Conservation (phyloP, 139 green algal genomes). For the Chlamydomonas sp. region DNA sequence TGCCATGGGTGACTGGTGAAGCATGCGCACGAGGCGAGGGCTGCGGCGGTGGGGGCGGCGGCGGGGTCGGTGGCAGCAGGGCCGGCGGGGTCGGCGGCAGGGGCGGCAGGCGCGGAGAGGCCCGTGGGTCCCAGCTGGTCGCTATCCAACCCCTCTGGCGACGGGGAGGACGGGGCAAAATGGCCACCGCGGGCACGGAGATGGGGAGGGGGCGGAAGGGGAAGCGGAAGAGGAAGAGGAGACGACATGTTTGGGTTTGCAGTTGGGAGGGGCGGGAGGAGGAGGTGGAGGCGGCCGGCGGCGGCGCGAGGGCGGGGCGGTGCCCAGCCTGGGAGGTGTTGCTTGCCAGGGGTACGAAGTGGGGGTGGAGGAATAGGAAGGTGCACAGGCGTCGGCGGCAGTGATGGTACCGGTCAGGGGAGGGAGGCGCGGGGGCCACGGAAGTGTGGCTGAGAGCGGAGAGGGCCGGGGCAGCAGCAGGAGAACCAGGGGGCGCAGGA, state of each 20-base stretch:
- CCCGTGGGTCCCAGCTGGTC: not conserved
- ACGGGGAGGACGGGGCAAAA: not conserved
- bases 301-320: not conserved
- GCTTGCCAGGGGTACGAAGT: too few relatives aligned
- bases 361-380: too few relatives aligned
- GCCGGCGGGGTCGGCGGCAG: not conserved
- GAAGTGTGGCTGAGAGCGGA: too few relatives aligned
- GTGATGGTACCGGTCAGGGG: too few relatives aligned
- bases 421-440: too few relatives aligned
- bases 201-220: not conserved
- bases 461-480: too few relatives aligned
- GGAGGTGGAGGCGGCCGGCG: not conserved
- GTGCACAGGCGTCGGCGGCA: too few relatives aligned
- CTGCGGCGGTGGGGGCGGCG: not conserved
- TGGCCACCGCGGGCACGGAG: not conserved
- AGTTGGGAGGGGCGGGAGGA: not conserved
- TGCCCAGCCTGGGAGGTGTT: slow-evolving; percentile 50
- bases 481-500: too few relatives aligned
- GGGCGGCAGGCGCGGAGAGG: not conserved
- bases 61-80: too few relatives aligned
- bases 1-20: not conserved
- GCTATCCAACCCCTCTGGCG: slow-evolving; percentile 4
- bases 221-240: not conserved
- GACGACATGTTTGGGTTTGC: slow-evolving; percentile 20
- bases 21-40: too few relatives aligned